phyloP scores from a whole-genome alignment of 306 rosid genomes.

The Biancaea sappan region DNA sequence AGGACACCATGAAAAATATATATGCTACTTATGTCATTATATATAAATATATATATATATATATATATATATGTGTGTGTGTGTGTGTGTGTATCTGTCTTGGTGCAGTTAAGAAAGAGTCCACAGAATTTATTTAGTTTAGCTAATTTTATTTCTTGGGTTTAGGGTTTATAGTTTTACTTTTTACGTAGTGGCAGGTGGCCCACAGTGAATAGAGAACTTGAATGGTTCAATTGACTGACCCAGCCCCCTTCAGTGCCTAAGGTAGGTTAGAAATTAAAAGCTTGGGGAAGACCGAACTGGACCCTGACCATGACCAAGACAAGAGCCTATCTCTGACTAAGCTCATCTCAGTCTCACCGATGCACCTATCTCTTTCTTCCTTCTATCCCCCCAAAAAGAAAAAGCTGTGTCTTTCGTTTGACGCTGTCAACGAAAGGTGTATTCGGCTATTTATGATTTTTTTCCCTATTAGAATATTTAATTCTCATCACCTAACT shows the following conservation, averaged over 20 bases:
- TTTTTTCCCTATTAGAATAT: too few relatives aligned
- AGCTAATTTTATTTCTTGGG: too few relatives aligned
- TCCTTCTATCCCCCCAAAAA: too few relatives aligned
- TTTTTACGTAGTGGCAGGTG: too few relatives aligned
- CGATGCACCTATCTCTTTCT: too few relatives aligned
- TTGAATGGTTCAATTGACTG: constrained; percentile 19
- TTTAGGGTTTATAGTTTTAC: too few relatives aligned
- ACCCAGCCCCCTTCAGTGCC: not conserved
- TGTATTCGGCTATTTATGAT: not conserved
- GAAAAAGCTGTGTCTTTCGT: not conserved
- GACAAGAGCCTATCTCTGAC: not conserved
- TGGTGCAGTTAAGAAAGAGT: too few relatives aligned
- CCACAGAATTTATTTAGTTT: not conserved
- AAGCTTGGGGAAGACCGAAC: not conserved
- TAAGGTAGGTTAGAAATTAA: not conserved
- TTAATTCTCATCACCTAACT: not conserved
- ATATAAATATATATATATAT: too few relatives aligned
- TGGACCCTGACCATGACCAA: not conserved
- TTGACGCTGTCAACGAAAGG: not conserved
- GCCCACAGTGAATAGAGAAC: not conserved
- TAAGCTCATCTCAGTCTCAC: not conserved
- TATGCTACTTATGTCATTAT: not conserved
- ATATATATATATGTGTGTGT: too few relatives aligned
- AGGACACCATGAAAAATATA: too few relatives aligned
- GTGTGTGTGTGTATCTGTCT: too few relatives aligned